Base-by-base conservation (phyloP, 1,284 basidiomycete genomes). In the Moesziomyces sp. region DNA sequence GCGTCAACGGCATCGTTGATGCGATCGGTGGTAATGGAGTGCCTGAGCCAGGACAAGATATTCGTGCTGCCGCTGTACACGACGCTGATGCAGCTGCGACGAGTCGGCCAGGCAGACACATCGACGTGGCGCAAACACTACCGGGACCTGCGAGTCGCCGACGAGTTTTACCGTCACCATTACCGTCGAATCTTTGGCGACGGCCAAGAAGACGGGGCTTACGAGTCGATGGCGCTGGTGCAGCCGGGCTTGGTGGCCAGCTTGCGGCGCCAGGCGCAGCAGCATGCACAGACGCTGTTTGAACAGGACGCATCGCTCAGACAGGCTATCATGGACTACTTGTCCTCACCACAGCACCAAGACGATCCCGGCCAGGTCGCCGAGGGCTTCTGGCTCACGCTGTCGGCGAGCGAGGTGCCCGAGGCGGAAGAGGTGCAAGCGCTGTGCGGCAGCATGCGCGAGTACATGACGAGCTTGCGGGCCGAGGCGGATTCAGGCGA, bases 41-140 rank as follows among this genome's bases (percentile, higher is more conserved):
- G 92, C 82, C 90, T 98, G 53, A 87, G 93, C 11, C 90, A 92
- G 81, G 94, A 97, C 86, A 96, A 97, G 57, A 61, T 61, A 52
- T 74, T 60, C 28, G 28, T 67, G 14, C 38, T 70, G 47, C 66
- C 67, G 10, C 46, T 47, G 7, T 70, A 70, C 40, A 24, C n/a
- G 23, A 45, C 52, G 42, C 24, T 69, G 19, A 38, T 58, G 13
- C 56, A 58, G 40, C 56, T 65, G 18, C 44, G 42, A 42, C 46
- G 50, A 9, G 8, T 14, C n/a, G 28, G 21, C 23, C 34, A 18
- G 8, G 6, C 8, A 13, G 50, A 50, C 21, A 21, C 49, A 9
- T 5, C 13, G 43, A 34, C n/a, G 3, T 58, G 58, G 59, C 24
- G 57, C 14, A 38, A 35, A 34, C 38, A 50, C 28, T 56, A 57